Percentiles rank a stretch among this genome's conserved stretches.
phyloP scores from a whole-genome alignment of 352 stramenopile species.

The Aphanomyces cochlioides region DNA sequence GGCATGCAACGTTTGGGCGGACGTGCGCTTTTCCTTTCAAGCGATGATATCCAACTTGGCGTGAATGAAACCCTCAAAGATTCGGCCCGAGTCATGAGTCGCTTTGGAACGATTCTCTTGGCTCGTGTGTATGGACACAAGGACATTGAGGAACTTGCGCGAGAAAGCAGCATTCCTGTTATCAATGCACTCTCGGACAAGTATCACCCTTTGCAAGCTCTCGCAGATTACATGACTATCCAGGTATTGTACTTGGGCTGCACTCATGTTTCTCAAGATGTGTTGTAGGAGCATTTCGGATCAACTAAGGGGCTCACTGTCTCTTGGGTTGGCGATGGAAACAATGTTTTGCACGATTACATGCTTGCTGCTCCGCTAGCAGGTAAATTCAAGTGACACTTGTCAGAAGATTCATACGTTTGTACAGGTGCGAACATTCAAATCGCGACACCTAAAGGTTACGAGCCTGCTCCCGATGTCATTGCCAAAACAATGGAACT shows the following conservation, averaged over 20 bases:
- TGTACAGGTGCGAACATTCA: constrained; percentile 82
- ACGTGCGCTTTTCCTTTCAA: constrained; percentile 95
- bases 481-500: constrained; percentile 87
- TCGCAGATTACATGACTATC: constrained; percentile 97
- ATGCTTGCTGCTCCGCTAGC: constrained; percentile 92
- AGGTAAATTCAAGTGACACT: constrained; percentile 42
- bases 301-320: constrained; percentile 89
- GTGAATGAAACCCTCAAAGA: constrained; percentile 96
- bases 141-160: constrained; percentile 85
- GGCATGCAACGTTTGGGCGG: constrained; percentile 95
- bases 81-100: constrained; percentile 81
- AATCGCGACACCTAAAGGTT: constrained; percentile 92
- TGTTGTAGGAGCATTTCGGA: constrained; percentile 77
- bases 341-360: constrained; percentile 97
- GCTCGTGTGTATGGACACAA: constrained; percentile 93
- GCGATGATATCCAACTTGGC: constrained; percentile 97
- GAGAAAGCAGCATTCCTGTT: constrained; percentile 91
- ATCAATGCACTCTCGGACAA: constrained; percentile 98
- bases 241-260: constrained; percentile 46
- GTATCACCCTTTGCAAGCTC: constrained; percentile 97
- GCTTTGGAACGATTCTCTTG: constrained; percentile 96
- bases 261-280: constrained; percentile 10
- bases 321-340: constrained; percentile 97
- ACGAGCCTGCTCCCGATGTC: constrained; percentile 88
- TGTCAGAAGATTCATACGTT: background rate